A percentile compares a stretch with the other conserved stretches of the same genome.
These are phyloP conservation scores for Crucihimalaya himalaica DNA, from an alignment of 345 rosid genomes.

Conservation along the genomic window DNA sequence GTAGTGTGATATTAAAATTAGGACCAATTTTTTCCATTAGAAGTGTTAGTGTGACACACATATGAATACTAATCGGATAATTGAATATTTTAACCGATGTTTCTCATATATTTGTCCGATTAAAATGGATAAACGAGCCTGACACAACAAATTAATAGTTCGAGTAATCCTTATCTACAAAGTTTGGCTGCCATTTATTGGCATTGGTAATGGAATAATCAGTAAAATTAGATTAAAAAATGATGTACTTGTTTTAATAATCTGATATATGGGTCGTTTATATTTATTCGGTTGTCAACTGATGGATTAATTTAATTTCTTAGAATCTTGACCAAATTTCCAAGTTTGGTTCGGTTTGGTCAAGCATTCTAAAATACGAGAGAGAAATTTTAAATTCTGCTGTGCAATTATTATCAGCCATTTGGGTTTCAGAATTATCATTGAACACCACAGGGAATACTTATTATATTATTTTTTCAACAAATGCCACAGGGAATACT, in stretches of 20 bases:
- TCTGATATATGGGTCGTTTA: neutral
- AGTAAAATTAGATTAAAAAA: neutral
- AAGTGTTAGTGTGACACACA: neutral
- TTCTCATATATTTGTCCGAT: conserved; percentile 14
- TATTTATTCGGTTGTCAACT: neutral
- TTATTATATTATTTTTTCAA: neutral
- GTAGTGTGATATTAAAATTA: neutral
- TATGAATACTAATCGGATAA: neutral
- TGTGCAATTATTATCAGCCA: conserved; percentile 33
- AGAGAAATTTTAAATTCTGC: neutral
- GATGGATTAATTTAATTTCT: neutral
- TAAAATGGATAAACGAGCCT: conserved; percentile 17
- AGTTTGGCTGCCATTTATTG: conserved; percentile 19
- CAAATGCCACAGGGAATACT: conserved; percentile 36
- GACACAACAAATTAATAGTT: conserved; percentile 22
- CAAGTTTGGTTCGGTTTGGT: conserved; percentile 14
- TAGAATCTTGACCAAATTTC: conserved; percentile 7
- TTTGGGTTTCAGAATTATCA: no score
- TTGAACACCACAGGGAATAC: conserved; percentile 1
- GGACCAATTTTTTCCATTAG: neutral
- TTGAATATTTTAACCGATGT: neutral
- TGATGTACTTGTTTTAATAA: neutral
- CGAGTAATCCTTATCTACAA: conserved; percentile 37
- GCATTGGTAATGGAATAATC: conserved; percentile 2
- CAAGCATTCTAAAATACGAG: conserved; percentile 3